Conservation (phyloP, 495 filamentous ascomycete genomes). For the Mytilinidion resinicola region DNA sequence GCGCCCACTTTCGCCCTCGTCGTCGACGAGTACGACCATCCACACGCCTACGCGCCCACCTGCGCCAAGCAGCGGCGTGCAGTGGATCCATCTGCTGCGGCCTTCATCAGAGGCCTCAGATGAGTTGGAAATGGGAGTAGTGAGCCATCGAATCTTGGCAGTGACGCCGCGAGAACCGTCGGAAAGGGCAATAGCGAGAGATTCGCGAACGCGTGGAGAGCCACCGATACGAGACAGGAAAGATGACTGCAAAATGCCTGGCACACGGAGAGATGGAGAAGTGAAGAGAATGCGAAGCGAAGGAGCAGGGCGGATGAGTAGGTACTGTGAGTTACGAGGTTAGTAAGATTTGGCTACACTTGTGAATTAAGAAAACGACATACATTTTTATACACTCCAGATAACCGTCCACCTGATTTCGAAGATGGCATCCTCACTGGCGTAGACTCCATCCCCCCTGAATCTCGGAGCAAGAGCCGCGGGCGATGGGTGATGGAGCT, state of each 20-base stretch:
- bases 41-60: conserved; percentile 57
- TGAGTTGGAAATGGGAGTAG: conserved; percentile 32
- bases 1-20: conserved; percentile 30
- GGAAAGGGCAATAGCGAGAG: conserved; percentile 48
- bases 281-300: conserved; percentile 59
- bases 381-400: conserved; percentile 42
- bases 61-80: conserved; percentile 54
- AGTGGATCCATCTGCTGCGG: conserved; percentile 56
- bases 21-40: conserved; percentile 61
- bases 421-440: conserved; percentile 1
- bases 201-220: conserved; percentile 44
- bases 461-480: conserved; percentile 35
- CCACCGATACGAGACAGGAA: conserved; percentile 58
- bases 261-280: conserved; percentile 56
- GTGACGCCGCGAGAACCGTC: conserved; percentile 50
- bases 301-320: conserved; percentile 56
- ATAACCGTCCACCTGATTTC: conserved; percentile 30
- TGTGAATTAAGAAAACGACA: conserved; percentile 2
- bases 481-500: conserved; percentile 35
- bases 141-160: conserved; percentile 53
- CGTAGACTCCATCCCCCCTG: conserved; percentile 23
- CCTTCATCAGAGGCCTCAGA: conserved; percentile 40
- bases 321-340: conserved; percentile 40
- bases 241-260: conserved; percentile 57
- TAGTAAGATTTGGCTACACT: not conserved